Evolutionary conservation across 768 basidiomycete genomes (phyloP).

Genomic region (Amanita inopinata): DNA sequence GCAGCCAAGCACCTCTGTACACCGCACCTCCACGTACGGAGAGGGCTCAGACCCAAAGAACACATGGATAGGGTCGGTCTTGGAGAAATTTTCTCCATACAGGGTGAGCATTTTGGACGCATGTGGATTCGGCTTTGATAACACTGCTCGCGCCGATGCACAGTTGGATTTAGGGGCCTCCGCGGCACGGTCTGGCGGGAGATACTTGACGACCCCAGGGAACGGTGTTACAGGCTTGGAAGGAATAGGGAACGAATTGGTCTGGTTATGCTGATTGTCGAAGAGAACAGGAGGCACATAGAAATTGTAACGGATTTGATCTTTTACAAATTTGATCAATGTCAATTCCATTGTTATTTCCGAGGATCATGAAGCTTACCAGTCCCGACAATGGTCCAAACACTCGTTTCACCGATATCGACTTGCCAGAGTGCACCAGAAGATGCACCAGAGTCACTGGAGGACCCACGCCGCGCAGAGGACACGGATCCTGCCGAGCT

Average conservation of each 20-base stretch:
- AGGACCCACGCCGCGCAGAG: constrained; percentile 56
- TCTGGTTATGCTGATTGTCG: constrained; percentile 66
- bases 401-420: constrained; percentile 88
- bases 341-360: neutral
- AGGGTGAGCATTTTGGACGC: constrained; percentile 75
- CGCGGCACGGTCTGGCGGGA: constrained; percentile 79
- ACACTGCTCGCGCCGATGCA: constrained; percentile 51
- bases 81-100: constrained; percentile 85
- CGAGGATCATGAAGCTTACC: constrained; percentile 37
- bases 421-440: constrained; percentile 83
- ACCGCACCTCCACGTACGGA: constrained; percentile 80
- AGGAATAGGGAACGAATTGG: constrained; percentile 68
- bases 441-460: constrained; percentile 57
- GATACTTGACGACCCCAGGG: constrained; percentile 83
- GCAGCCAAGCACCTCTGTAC: constrained; percentile 78
- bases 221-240: constrained; percentile 80
- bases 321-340: constrained; percentile 27
- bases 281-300: constrained; percentile 82
- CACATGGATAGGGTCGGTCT: constrained; percentile 69
- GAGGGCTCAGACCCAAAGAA: constrained; percentile 86
- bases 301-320: constrained; percentile 90
- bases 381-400: constrained; percentile 91
- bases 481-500: constrained; percentile 68
- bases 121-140: constrained; percentile 72
- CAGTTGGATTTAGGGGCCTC: constrained; percentile 73